Base-by-base conservation (phyloP, 2,329 filamentous ascomycete species). In the Phyllosticta ampelicida region DNA sequence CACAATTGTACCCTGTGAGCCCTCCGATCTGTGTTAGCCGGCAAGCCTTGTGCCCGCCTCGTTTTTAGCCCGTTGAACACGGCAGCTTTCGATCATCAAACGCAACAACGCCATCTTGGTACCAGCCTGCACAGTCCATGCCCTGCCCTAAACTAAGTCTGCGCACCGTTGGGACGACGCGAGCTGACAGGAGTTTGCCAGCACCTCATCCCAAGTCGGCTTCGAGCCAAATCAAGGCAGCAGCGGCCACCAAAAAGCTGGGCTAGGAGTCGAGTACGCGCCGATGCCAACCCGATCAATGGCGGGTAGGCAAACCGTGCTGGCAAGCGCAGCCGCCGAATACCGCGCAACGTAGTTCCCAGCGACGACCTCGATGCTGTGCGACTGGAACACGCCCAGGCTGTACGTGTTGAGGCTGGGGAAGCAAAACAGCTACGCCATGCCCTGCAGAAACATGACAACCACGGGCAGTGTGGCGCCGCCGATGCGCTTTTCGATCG, bases 321-420 rank as follows among this genome's bases (percentile, higher is more conserved):
- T 87, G 0, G 83, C 87, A 4, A 82, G 72, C 10, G 86, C 87
- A 0, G 84, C 88, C 63, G 90, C 87, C 5, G 90, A 67, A 69
- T 92, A 94, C 5, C 89, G 78, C 54, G 88, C 77, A 65, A 90
- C 83, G 70, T 91, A 94, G 69, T 92, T 94, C 0, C 87, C 86
- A 0, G 87, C 87, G 50, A 89, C 82, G 3, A 92, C 86, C 66
- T 94, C 88, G 3, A 85, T 82, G 50, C 83, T 83, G 28, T 80
- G 76, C 1, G 78, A 77, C 62, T 86, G 86, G 84, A 91, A 89
- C 11, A 92, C 87, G 68, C 94, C 88, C 48, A 94, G 72, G 68
- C 87, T 91, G 71, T 94, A 91, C 0, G 87, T 88, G 68, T 91
- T 90, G 61, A 91, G 69, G 53, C 80, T 83, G 0, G 86, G 86